Percentiles rank a stretch among this genome's conserved stretches.
phyloP scores from a whole-genome alignment of 768 basidiomycete genomes.

The Tricholoma sp. region DNA sequence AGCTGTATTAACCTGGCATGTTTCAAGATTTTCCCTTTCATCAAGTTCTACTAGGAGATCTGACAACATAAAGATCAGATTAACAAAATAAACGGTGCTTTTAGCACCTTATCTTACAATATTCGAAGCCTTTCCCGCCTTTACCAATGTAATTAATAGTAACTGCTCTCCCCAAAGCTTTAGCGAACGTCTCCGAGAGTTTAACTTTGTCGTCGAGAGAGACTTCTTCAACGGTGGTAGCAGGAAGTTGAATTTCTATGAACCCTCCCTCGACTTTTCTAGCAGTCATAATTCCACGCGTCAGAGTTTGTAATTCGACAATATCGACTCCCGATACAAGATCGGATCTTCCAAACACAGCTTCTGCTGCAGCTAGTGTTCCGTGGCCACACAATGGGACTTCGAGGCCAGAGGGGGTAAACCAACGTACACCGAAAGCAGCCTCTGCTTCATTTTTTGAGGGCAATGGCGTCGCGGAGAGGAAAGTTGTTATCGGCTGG shows the following conservation, averaged over 20 bases:
- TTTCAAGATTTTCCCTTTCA: conserved; percentile 15
- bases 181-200: conserved; percentile 24
- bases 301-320: conserved; percentile 28
- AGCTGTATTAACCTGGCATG: conserved; percentile 23
- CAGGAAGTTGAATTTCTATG: conserved; percentile 35
- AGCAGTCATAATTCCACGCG: conserved; percentile 23
- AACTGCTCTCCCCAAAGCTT: conserved; percentile 34
- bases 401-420: conserved; percentile 25
- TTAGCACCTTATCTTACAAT: conserved; percentile 24
- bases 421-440: conserved; percentile 34
- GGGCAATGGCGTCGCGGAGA: conserved; percentile 18
- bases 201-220: conserved; percentile 24
- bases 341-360: conserved; percentile 29
- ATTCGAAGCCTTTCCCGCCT: conserved; percentile 28
- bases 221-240: conserved; percentile 19
- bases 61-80: conserved; percentile 6
- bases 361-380: conserved; percentile 38
- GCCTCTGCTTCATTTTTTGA: conserved; percentile 21
- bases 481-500: conserved; percentile 37
- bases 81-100: not conserved
- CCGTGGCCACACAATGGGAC: conserved; percentile 39
- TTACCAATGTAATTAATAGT: conserved; percentile 30
- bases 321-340: conserved; percentile 22
- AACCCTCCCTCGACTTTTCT: conserved; percentile 24
- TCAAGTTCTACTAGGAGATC: conserved; percentile 40